Base-by-base conservation (phyloP, 1,284 basidiomycete species). In the Tremellales sp. region DNA sequence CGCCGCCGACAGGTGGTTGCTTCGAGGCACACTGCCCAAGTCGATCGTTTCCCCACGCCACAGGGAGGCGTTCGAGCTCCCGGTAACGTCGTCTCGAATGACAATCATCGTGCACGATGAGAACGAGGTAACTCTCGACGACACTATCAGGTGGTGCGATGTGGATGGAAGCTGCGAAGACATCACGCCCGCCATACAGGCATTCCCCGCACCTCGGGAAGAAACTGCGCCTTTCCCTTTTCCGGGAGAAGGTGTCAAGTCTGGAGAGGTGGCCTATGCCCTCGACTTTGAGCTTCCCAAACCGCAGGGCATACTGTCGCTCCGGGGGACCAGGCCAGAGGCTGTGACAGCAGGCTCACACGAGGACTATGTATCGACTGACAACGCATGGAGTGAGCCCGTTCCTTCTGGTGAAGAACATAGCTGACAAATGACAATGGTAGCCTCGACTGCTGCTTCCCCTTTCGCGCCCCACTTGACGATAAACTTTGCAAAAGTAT, bases 211-310 rank as follows among this genome's bases (percentile, higher is more conserved):
- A 14, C 53, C 57, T 2, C 10, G 10, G 6, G 37, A 57, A n/a
- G 29, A 39, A 3, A 18, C 13, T 1, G 48, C 45, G 1, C 62
- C 61, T 2, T 71, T 71, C 44, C 69, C 70, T 3, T 24, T 61
- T 16, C 56, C 57, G 1, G 69, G 69, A 3, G 65, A 71, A 45
- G 69, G 69, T 2, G 50, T 61, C 16, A 44, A 53, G 14, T 26
- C 55, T 1, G 45, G 48, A 2, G 66, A 71, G 16, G 46, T 56
- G 27, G 46, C 53, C 0, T 50, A 61, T 7, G 53, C 50, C 2
- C 27, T 60, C 3, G 50, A 54, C 8, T 21, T 63, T 2, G 3
- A 45, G 2, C 32, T 43, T 4, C 5, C 41, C 2, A n/a, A 33
- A 2, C 34, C 27, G 3, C 14, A 21, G 3, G 44, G 45, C 26